Base-by-base conservation (phyloP, 306 rosid genomes). In the Arachis stenosperma region DNA sequence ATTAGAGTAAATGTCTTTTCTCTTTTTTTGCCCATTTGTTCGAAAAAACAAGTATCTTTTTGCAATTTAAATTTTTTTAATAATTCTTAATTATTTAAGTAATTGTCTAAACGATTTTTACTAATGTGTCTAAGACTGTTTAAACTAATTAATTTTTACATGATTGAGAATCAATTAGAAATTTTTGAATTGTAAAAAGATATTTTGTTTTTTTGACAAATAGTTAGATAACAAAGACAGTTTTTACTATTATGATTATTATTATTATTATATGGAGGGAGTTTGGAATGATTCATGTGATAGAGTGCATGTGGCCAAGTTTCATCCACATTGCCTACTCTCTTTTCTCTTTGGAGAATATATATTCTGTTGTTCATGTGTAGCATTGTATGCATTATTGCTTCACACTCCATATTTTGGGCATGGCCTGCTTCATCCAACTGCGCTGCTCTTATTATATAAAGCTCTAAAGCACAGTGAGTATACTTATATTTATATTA, bases 261-360 rank as follows among this genome's bases (percentile, higher is more conserved):
- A 54, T 11, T 44, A 7, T 73, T 57, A 60, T 68, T 22, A 41
- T 60, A 51, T 65, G 30, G 17, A 54, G 60, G 5, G 67, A 30
- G 8, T 82, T 82, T 73, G 80, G 85, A 77, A 73, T 81, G 60
- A 74, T 68, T 69, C 37, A 33, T 33, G 10, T 61, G 2, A 42
- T 57, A 72, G 59, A 79, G 56, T 79, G 37, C 4, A 33, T 33
- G 87, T 84, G 90, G 91, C 90, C 85, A 73, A 75, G 75, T 83
- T 80, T 83, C 85, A 76, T 87, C 88, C 90, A 82, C 90, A 68
- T 78, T 75, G 85, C 86, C 74, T 54, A 77, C 76, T 15, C 61
- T 52, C 39, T 43, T 56, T 75, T 64, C 69, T 69, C 65, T 27
- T 9, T 39, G 52, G 48, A 82, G 71, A 81, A 71, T 72, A 58